Evolutionary conservation across 2,329 filamentous ascomycete species (phyloP).

Genomic region (Calonectria pauciramosa): DNA sequence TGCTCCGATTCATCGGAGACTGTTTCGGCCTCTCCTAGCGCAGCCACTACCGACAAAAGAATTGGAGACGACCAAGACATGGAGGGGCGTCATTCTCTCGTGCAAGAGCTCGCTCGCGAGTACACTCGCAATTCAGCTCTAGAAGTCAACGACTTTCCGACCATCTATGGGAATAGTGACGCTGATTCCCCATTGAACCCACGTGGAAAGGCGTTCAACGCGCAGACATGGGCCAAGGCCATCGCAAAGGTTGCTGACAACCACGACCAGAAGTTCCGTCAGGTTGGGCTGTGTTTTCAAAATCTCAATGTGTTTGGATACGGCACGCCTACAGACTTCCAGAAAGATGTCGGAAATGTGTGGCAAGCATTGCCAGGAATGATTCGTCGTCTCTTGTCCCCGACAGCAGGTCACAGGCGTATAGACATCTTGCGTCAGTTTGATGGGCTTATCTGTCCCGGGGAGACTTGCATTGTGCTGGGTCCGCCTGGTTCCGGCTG

Average conservation of each 20-base stretch:
- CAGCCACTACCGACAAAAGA: no score
- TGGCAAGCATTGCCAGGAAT: conserved; percentile 15
- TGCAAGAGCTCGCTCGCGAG: background rate
- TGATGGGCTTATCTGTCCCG: conserved; percentile 10
- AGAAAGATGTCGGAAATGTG: conserved; percentile 14
- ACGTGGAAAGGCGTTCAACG: background rate
- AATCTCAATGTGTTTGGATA: conserved; percentile 21
- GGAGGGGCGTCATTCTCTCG: background rate
- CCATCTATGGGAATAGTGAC: background rate
- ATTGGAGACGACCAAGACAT: background rate
- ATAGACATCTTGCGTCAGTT: conserved; percentile 11
- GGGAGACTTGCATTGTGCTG: conserved; percentile 19
- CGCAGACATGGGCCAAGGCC: conserved; percentile 3
- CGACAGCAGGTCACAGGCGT: background rate
- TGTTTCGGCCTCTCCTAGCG: background rate
- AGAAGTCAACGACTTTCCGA: background rate
- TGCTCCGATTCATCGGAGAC: no score
- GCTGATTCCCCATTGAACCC: conserved; percentile 16
- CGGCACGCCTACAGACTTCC: conserved; percentile 14
- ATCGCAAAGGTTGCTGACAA: background rate
- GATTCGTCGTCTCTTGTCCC: conserved; percentile 1
- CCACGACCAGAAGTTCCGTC: conserved; percentile 6
- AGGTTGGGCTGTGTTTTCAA: conserved; percentile 21
- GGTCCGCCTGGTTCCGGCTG: conserved; percentile 11
- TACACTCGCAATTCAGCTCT: background rate